phyloP scores from a whole-genome alignment of 345 rosid species.

The Xanthoceras sorbifolium region DNA sequence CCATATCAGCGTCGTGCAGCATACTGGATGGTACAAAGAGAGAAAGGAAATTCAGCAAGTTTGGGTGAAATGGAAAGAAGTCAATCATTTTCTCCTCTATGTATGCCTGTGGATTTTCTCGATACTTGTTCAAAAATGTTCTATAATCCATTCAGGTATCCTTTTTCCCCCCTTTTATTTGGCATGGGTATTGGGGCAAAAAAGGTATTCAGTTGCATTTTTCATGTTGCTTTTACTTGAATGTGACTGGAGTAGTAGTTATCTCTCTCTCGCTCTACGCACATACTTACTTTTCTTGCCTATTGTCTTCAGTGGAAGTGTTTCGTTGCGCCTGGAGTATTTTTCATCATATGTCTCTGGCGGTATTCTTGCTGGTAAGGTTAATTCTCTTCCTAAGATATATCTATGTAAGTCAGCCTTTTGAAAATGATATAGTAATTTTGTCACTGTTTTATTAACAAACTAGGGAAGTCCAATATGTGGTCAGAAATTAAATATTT shows the following conservation, averaged over 20 bases:
- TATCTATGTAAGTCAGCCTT: background rate
- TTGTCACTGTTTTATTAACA: background rate
- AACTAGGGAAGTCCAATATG: background rate
- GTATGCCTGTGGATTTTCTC: constrained; percentile 63
- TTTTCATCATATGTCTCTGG: constrained; percentile 64
- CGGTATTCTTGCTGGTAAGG: constrained; percentile 97
- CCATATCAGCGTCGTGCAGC: constrained; percentile 97
- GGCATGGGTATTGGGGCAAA: background rate
- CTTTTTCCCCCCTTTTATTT: constrained; percentile 5
- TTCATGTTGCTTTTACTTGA: background rate
- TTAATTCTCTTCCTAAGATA: background rate
- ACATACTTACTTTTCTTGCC: constrained; percentile 16
- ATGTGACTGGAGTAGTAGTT: constrained; percentile 13
- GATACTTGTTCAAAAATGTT: constrained; percentile 71
- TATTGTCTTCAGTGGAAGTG: constrained; percentile 71
- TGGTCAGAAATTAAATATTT: constrained; percentile 2
- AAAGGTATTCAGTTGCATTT: constrained; percentile 4
- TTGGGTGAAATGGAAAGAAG: constrained; percentile 37
- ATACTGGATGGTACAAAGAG: constrained; percentile 90
- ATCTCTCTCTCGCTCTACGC: constrained; percentile 6
- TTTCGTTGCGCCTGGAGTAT: constrained; percentile 58
- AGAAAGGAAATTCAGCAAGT: constrained; percentile 59
- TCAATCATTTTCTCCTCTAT: constrained; percentile 65
- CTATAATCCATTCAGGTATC: constrained; percentile 95
- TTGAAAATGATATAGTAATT: background rate